A percentile compares a stretch with the other conserved stretches of the same genome.
Evolutionary conservation across 176 grass and related monocot species (phyloP).

Genomic region (Guadua angustifolia): DNA sequence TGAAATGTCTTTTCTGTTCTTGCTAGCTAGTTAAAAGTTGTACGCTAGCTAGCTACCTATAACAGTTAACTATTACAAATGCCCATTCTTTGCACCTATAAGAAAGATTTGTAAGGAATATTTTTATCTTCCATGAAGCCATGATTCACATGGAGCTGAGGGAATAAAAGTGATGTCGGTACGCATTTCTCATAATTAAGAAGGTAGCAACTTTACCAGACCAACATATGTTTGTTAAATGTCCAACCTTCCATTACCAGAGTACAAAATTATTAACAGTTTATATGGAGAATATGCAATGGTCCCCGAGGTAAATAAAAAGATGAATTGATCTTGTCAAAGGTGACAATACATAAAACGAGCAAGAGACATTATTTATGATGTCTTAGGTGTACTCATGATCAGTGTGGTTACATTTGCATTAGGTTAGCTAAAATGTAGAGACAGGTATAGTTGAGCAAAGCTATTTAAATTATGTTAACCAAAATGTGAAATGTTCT

Average conservation of each 20-base stretch:
- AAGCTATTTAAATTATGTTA: background rate
- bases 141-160: slow-evolving; percentile 33
- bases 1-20: slow-evolving; percentile 6
- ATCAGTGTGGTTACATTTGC: background rate
- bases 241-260: background rate
- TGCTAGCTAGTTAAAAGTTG: background rate
- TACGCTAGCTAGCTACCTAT: background rate
- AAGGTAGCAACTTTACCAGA: background rate
- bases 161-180: background rate
- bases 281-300: background rate
- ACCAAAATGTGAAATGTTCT: background rate
- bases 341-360: background rate
- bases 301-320: background rate
- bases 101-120: background rate
- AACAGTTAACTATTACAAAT: slow-evolving; percentile 22
- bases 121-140: slow-evolving; percentile 8
- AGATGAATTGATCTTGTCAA: background rate
- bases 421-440: background rate
- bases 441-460: background rate
- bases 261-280: background rate
- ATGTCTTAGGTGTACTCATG: background rate
- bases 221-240: background rate
- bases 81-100: slow-evolving; percentile 34
- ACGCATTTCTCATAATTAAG: background rate
- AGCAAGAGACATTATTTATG: background rate